Evolutionary conservation across 2,329 filamentous ascomycete species (phyloP).

Genomic region (Daldinia sp.): DNA sequence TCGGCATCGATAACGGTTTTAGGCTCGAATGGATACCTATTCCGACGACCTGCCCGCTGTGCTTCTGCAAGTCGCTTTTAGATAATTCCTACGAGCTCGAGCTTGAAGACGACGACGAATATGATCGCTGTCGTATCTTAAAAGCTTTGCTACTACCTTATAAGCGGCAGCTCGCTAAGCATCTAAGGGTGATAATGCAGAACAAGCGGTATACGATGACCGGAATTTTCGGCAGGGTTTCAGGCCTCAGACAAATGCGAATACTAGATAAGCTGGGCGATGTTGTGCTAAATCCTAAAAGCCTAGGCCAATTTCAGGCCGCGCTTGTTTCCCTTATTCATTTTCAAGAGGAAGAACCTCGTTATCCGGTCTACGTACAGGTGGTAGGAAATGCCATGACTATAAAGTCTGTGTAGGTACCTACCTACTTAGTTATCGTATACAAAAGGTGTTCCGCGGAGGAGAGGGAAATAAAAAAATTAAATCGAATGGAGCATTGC

Average conservation of each 20-base stretch:
- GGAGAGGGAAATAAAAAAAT: background rate
- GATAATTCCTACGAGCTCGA: background rate
- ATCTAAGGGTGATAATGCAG: constrained; percentile 3
- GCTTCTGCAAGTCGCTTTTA: constrained; percentile 19
- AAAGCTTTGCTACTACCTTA: background rate
- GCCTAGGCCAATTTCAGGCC: constrained; percentile 11
- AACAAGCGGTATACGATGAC: constrained; percentile 6
- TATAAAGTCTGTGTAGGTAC: background rate
- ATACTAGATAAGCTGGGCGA: constrained; percentile 6
- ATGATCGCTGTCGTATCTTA: background rate
- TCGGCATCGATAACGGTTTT: constrained; percentile 11
- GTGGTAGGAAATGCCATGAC: background rate
- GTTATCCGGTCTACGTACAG: background rate
- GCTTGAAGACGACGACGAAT: background rate
- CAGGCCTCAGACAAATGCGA: background rate
- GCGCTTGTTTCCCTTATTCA: constrained; percentile 1
- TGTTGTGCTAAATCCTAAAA: background rate
- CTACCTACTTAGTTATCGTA: too few species aligned
- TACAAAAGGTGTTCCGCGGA: background rate
- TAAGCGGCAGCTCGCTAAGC: constrained; percentile 5
- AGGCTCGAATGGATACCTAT: constrained; percentile 19
- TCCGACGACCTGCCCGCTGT: constrained; percentile 20
- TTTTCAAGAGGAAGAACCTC: background rate
- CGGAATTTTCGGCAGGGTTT: background rate
- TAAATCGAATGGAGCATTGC: background rate